A percentile compares a stretch with the other conserved stretches of the same genome.
These are phyloP conservation scores for Chalciporus piperatus DNA, from an alignment of 768 basidiomycete genomes.

Conservation along the genomic window DNA sequence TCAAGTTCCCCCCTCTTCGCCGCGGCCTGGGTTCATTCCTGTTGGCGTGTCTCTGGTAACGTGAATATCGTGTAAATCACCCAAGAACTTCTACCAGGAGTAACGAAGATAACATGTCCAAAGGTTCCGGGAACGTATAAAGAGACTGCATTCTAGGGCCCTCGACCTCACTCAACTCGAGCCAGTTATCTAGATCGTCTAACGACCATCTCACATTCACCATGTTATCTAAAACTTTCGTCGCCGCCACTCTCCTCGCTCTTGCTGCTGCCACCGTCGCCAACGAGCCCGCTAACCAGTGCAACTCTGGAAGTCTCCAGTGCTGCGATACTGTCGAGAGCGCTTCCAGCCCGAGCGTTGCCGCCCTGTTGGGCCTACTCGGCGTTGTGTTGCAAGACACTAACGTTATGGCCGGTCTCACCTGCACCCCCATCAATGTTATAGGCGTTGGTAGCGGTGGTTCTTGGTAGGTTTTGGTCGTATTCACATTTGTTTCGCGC, in stretches of 20 bases:
- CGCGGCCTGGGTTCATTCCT: too few relatives aligned
- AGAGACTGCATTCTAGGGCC: too few relatives aligned
- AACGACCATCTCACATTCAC: background rate
- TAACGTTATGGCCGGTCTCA: background rate
- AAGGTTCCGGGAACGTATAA: too few relatives aligned
- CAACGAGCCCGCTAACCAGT: background rate
- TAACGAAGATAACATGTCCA: too few relatives aligned
- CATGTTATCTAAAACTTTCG: constrained; percentile 2
- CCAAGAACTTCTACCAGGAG: too few relatives aligned
- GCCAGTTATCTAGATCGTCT: background rate
- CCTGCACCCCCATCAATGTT: background rate
- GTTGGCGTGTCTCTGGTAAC: too few relatives aligned
- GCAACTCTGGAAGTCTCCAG: background rate
- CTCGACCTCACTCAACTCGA: background rate
- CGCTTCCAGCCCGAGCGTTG: background rate
- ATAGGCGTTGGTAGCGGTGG: background rate
- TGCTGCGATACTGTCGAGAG: background rate
- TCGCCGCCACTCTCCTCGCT: constrained; percentile 1
- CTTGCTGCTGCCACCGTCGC: background rate
- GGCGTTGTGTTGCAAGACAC: background rate
- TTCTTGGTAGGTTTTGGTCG: background rate
- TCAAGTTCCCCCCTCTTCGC: too few relatives aligned
- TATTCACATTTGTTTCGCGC: too few relatives aligned
- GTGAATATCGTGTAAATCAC: too few relatives aligned
- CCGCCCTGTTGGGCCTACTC: background rate